Conservation (phyloP, 441 rosid genomes). For the Gossypium laxum region DNA sequence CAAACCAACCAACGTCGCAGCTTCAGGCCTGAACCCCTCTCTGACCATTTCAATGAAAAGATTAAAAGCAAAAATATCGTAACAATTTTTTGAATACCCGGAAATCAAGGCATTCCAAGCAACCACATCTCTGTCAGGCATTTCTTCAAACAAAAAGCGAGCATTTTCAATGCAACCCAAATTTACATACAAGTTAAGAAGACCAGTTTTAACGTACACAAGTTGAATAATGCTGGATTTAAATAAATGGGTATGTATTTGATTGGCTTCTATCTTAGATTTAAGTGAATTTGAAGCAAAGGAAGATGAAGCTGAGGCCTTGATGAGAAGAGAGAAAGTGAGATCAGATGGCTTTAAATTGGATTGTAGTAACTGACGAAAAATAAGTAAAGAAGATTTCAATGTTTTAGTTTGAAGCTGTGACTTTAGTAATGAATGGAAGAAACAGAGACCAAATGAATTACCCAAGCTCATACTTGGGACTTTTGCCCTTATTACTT, state of each 20-base stretch:
- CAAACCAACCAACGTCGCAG: slow-evolving; percentile 46
- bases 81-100: slow-evolving; percentile 58
- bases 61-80: slow-evolving; percentile 30
- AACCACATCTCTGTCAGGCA: slow-evolving; percentile 56
- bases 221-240: slow-evolving; percentile 46
- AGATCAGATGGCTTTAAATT: slow-evolving; percentile 38
- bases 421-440: slow-evolving; percentile 42
- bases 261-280: slow-evolving; percentile 25
- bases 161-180: slow-evolving; percentile 35
- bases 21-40: slow-evolving; percentile 43
- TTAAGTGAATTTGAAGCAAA: slow-evolving; percentile 14
- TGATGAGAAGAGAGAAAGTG: slow-evolving; percentile 51
- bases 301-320: slow-evolving; percentile 26
- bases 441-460: slow-evolving; percentile 20
- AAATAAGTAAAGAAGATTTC: slow-evolving; percentile 31
- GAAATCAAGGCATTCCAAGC: slow-evolving; percentile 73
- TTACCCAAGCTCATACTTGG: not conserved
- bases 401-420: slow-evolving; percentile 25
- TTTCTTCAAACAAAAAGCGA: slow-evolving; percentile 44
- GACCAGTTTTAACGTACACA: slow-evolving; percentile 47
- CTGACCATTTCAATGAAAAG: slow-evolving; percentile 42
- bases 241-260: slow-evolving; percentile 43
- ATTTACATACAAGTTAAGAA: slow-evolving; percentile 36
- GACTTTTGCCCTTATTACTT: not conserved
- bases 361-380: slow-evolving; percentile 45